These are phyloP conservation scores for Nepenthes alata DNA, from an alignment of 179 eudicot genomes.

Conservation along the genomic window DNA sequence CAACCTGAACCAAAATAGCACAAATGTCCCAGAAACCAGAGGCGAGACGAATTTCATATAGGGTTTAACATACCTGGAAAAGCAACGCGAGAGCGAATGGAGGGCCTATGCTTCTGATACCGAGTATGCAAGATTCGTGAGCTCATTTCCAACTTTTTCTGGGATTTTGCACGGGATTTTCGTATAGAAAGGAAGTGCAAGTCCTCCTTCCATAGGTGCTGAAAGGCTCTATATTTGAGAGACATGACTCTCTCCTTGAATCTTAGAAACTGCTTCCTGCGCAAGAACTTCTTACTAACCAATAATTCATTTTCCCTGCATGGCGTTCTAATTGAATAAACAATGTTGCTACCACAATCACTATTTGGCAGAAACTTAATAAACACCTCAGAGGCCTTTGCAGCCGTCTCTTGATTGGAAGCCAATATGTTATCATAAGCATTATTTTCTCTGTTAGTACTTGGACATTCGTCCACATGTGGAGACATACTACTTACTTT, in stretches of 20 bases:
- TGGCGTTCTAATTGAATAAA: slow-evolving; percentile 12
- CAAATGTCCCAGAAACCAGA: neutral
- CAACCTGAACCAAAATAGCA: neutral
- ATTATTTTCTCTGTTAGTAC: slow-evolving; percentile 13
- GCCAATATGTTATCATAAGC: slow-evolving; percentile 29
- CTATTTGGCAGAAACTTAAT: slow-evolving; percentile 37
- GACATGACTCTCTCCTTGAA: slow-evolving; percentile 57
- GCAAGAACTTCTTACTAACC: slow-evolving; percentile 33
- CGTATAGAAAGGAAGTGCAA: slow-evolving; percentile 46
- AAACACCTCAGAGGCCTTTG: slow-evolving; percentile 39
- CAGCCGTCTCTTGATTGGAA: slow-evolving; percentile 50
- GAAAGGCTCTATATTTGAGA: slow-evolving; percentile 58
- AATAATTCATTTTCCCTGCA: slow-evolving; percentile 20
- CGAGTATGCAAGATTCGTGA: slow-evolving; percentile 27
- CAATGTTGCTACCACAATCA: slow-evolving; percentile 12
- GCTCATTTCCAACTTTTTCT: slow-evolving; percentile 45
- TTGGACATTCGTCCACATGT: slow-evolving; percentile 9
- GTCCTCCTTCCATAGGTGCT: slow-evolving; percentile 78
- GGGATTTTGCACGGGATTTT: slow-evolving; percentile 49
- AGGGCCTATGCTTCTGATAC: slow-evolving; percentile 50
- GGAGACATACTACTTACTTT: neutral
- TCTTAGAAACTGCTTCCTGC: slow-evolving; percentile 35
- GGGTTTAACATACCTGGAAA: slow-evolving; percentile 38
- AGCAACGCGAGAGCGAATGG: slow-evolving; percentile 46
- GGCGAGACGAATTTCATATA: neutral